Base-by-base conservation (phyloP, 1,284 basidiomycete species). In the Tilletia caries region DNA sequence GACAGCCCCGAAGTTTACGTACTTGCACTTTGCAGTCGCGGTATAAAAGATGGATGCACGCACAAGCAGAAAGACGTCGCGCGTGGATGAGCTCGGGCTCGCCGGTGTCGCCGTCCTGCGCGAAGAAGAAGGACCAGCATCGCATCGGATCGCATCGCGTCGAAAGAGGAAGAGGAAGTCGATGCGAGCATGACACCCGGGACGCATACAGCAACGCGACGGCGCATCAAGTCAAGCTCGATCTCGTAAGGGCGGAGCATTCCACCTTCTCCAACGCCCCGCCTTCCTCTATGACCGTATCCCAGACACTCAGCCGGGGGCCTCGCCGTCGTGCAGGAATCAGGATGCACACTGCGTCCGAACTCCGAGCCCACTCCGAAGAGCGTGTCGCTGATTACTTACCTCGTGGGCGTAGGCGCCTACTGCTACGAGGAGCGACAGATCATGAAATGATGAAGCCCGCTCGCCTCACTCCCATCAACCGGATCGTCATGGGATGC, bases 381-480 rank as follows among this genome's bases (percentile, higher is more conserved):
- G 70, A 92, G 0, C 89, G 91, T 73, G 95, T 98, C 12, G 93
- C 93, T 15, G 98, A 98, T 85, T 98, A 96, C 85, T 94, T 91
- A n/a, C 79, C 92, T 95, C 0, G 91, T 92, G 83, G 92, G 91
- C 67, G 92, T 98, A 2, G 96, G 96, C 1, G 91, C 93, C 48
- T 74, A 73, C 64, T 78, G 80, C 73, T 81, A 81, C 29, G 82
- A 95, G 91, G 93, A 97, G 88, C 88, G 91, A 60, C 95, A 98
- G 86, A 95, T 96, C 2, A 98, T 98, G n/a, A n/a, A n/a, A n/a
- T n/a, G n/a, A n/a, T n/a, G 95, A 96, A 98, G 82, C 95, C 95
- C 1, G 93, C 97, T 74, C 88, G 96, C 18, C 85, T 98, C 12
- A 95, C 94, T 2, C 85, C 98, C 65, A 98, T 95, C 6, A 98